Evolutionary conservation across 176 grass and related monocot genomes (phyloP).

Genomic region (Musa troglodytarum): DNA sequence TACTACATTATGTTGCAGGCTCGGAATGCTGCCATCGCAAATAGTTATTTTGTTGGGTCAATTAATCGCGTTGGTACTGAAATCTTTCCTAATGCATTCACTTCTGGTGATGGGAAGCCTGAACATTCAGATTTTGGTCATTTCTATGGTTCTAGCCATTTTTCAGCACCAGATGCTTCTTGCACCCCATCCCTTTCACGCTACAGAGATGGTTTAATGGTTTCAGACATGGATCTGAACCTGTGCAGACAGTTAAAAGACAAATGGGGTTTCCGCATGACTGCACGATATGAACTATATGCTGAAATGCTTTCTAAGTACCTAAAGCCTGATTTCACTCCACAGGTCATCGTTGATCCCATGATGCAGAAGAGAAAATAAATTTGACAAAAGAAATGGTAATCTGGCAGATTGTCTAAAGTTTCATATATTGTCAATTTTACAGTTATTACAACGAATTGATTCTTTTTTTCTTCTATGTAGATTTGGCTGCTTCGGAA

Average conservation of each 20-base stretch:
- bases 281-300: conserved; percentile 80
- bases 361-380: conserved; percentile 38
- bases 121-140: conserved; percentile 78
- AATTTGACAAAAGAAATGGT: background rate
- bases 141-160: conserved; percentile 91
- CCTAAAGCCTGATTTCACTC: conserved; percentile 57
- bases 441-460: no score
- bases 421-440: no score
- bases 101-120: conserved; percentile 88
- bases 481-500: no score
- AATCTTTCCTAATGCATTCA: conserved; percentile 82
- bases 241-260: conserved; percentile 91
- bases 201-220: conserved; percentile 69
- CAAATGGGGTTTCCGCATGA: conserved; percentile 97
- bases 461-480: no score
- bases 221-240: conserved; percentile 94
- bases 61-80: conserved; percentile 90
- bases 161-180: conserved; percentile 81
- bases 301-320: conserved; percentile 60
- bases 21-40: conserved; percentile 88
- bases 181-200: conserved; percentile 85
- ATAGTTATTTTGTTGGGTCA: conserved; percentile 83
- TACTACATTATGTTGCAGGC: conserved; percentile 34
- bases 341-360: conserved; percentile 71
- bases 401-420: no score